Evolutionary conservation across 352 stramenopile genomes (phyloP), one percentile per base, ranked within the genome.

Genomic region (Thalassiosira ordinaria): DNA sequence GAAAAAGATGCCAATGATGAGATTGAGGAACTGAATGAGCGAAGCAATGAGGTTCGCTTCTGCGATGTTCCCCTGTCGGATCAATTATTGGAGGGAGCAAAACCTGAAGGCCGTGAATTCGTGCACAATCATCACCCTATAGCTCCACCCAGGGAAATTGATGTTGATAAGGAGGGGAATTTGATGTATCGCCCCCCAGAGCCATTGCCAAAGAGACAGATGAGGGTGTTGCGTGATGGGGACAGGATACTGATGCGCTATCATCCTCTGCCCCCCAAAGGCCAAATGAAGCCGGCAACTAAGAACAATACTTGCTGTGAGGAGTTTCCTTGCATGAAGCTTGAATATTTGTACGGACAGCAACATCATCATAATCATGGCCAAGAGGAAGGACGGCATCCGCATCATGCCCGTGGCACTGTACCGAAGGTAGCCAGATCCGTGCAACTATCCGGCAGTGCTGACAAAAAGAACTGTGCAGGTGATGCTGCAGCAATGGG

Each of bases 161-260:
- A 83, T 71, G 39, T 65, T 26, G 78, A 83, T 35, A 41, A 74
- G 11, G 31, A 75, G 35, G 67, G 62, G 6, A 49, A 65, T 35
- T 16, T 55, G 3, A 14, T 74, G 20, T 80, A 80, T 70, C 41
- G 75, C 64, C 18, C 9, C 37, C 74, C 72, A 26, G 72, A 86
- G 77, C 0, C 31, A 20, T 71, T 90, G 27, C 59, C 67, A 11
- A 29, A 56, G 27, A 65, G 79, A 29, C 83, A 86, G 52, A 56
- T 90, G 20, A 67, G 80, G 16, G 55, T 86, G 9, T 37, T 90
- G n/a, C 53, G 63, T 4, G 49, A 78, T 59, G 79, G 83, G 24
- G 83, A 90, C 79, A 63, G 83, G 46, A 62, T 90, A 22, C 52
- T 84, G 24, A 74, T 80, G 18, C 39, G 70, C 4, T 72, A 68